Evolutionary conservation across 2,329 filamentous ascomycete species (phyloP).

Genomic region (Botrytis galanthina): DNA sequence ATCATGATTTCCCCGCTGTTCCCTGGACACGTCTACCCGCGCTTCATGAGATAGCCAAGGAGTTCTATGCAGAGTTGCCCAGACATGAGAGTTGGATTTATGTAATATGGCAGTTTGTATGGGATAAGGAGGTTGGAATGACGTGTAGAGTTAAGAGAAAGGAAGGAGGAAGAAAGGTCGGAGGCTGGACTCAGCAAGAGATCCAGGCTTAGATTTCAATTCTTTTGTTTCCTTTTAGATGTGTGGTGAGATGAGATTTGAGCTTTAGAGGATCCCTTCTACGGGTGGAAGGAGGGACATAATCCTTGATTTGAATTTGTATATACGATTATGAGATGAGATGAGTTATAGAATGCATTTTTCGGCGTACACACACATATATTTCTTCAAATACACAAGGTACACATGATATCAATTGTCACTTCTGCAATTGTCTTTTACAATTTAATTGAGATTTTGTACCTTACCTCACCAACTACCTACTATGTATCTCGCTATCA

Average conservation of each 20-base stretch:
- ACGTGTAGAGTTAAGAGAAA: conserved; percentile 92
- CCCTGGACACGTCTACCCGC: conserved; percentile 85
- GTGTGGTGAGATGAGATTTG: neutral
- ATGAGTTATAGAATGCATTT: conserved; percentile 4
- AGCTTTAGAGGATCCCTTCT: neutral
- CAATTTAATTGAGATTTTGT: neutral
- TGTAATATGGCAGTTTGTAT: conserved; percentile 94
- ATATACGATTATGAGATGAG: conserved; percentile 3
- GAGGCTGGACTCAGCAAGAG: conserved; percentile 68
- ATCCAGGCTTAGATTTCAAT: conserved; percentile 51
- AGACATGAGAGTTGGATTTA: conserved; percentile 86
- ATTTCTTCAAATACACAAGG: neutral
- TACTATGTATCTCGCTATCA: neutral
- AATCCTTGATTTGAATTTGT: neutral
- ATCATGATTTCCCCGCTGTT: conserved; percentile 96
- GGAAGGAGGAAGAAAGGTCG: conserved; percentile 65
- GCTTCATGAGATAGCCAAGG: conserved; percentile 75
- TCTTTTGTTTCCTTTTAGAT: neutral
- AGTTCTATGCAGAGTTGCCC: conserved; percentile 89
- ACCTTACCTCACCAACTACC: neutral
- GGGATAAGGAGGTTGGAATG: conserved; percentile 84
- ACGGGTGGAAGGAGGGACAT: neutral
- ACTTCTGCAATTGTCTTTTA: neutral
- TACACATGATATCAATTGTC: neutral
- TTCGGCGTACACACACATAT: neutral